phyloP scores from a whole-genome alignment of 805 yeast species.

The Saccharomycopsis capsularis region DNA sequence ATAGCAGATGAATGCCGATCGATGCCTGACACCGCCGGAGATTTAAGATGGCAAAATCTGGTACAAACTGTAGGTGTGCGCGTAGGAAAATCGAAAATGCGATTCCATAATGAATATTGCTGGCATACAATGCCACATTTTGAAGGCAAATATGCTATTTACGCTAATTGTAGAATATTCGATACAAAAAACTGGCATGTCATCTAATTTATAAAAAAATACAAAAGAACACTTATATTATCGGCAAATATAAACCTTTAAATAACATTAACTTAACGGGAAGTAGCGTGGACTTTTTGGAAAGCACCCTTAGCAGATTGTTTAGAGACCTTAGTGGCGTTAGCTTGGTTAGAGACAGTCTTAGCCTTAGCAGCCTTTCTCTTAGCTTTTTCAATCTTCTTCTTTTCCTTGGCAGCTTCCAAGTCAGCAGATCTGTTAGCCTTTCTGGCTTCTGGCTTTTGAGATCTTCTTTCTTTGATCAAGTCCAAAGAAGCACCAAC shows the following conservation, averaged over 20 bases:
- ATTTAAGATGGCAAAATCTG: no score
- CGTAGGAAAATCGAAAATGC: no score
- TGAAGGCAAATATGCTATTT: no score
- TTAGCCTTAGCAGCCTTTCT: conserved; percentile 93
- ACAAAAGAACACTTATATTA: conserved; percentile 1
- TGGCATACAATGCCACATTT: no score
- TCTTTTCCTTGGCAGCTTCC: conserved; percentile 75
- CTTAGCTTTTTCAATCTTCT: conserved; percentile 87
- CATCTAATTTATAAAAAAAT: no score
- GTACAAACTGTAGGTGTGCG: no score
- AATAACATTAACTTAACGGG: conserved; percentile 72
- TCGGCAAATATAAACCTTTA: conserved; percentile 5
- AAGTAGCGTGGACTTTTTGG: conserved; percentile 94
- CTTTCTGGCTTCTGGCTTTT: conserved; percentile 96
- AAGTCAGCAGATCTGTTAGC: conserved; percentile 92
- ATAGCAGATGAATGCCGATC: no score
- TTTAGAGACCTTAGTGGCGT: conserved; percentile 78
- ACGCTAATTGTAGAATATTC: no score
- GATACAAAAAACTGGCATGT: no score
- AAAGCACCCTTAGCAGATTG: conserved; percentile 97
- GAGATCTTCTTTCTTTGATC: conserved; percentile 95
- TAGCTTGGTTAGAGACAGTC: conserved; percentile 54
- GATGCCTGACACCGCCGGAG: no score
- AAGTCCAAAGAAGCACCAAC: conserved; percentile 99
- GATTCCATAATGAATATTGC: no score